phyloP scores from a whole-genome alignment of 2,329 filamentous ascomycete species.

The Exophiala bonariae region DNA sequence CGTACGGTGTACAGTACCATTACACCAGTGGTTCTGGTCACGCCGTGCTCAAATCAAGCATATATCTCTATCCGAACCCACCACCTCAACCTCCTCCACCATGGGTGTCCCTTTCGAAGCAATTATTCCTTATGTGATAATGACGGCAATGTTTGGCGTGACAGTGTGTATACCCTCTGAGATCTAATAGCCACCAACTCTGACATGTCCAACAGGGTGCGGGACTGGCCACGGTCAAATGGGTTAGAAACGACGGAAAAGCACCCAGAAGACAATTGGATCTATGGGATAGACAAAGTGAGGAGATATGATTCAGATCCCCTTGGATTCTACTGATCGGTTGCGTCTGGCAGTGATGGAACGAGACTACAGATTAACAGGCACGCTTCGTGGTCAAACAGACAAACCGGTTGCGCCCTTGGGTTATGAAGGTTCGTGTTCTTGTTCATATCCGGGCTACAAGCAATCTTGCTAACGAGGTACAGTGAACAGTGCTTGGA shows the following conservation, averaged over 20 bases:
- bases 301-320: slow-evolving; percentile 30
- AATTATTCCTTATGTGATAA: slow-evolving; percentile 64
- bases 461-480: slow-evolving; percentile 16
- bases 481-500: slow-evolving; percentile 64
- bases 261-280: slow-evolving; percentile 59
- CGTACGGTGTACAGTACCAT: too few relatives aligned
- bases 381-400: slow-evolving; percentile 61
- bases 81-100: slow-evolving; percentile 29
- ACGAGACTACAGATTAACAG: slow-evolving; percentile 63
- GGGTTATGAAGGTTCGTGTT: slow-evolving; percentile 55
- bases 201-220: slow-evolving; percentile 40
- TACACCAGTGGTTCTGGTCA: too few relatives aligned
- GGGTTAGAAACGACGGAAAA: slow-evolving; percentile 65
- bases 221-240: slow-evolving; percentile 57
- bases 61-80: too few relatives aligned
- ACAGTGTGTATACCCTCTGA: slow-evolving; percentile 44
- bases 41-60: too few relatives aligned
- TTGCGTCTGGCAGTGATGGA: slow-evolving; percentile 61
- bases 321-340: neutral
- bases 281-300: slow-evolving; percentile 67
- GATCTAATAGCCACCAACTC: neutral
- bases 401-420: slow-evolving; percentile 58
- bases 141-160: slow-evolving; percentile 45
- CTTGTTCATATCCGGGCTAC: too few relatives aligned
- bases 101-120: slow-evolving; percentile 70